Evolutionary conservation across 1,284 basidiomycete genomes (phyloP).

Genomic region (Grifola frondosa): DNA sequence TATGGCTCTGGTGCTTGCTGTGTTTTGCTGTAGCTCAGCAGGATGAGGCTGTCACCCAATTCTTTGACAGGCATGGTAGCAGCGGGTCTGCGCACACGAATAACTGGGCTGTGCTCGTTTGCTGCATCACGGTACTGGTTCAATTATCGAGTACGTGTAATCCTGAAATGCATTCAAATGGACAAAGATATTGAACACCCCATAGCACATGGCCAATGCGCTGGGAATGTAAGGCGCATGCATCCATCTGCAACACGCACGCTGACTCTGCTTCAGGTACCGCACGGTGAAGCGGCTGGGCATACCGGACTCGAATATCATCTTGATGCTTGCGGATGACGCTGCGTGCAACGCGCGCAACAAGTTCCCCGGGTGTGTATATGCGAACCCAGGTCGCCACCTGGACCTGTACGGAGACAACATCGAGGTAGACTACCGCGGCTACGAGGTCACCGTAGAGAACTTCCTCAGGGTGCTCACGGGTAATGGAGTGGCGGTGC

Average conservation of each 20-base stretch:
- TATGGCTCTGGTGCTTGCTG: constrained; percentile 9
- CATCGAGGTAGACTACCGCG: constrained; percentile 97
- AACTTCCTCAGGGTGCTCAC: constrained; percentile 91
- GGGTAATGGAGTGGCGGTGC: constrained; percentile 47
- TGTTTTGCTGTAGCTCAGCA: constrained; percentile 2
- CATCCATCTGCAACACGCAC: not conserved
- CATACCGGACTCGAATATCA: constrained; percentile 97
- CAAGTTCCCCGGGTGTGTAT: constrained; percentile 89
- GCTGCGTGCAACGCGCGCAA: constrained; percentile 94
- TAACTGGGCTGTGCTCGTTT: constrained; percentile 98
- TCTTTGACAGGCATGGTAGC: constrained; percentile 20
- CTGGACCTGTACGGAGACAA: constrained; percentile 95
- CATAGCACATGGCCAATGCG: constrained; percentile 97
- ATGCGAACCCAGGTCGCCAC: constrained; percentile 74
- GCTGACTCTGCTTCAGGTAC: constrained; percentile 58
- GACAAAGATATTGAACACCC: constrained; percentile 2
- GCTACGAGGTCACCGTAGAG: constrained; percentile 97
- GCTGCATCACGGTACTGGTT: constrained; percentile 96
- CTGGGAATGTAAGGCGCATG: constrained; percentile 91
- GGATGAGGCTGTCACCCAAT: constrained; percentile 17
- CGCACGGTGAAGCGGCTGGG: constrained; percentile 97
- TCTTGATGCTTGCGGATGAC: constrained; percentile 98
- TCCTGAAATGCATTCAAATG: not conserved
- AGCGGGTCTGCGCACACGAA: constrained; percentile 77
- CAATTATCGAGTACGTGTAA: constrained; percentile 85